phyloP scores from a whole-genome alignment of 2,329 filamentous ascomycete species.

The Hawksworthiomyces lignivorus region DNA sequence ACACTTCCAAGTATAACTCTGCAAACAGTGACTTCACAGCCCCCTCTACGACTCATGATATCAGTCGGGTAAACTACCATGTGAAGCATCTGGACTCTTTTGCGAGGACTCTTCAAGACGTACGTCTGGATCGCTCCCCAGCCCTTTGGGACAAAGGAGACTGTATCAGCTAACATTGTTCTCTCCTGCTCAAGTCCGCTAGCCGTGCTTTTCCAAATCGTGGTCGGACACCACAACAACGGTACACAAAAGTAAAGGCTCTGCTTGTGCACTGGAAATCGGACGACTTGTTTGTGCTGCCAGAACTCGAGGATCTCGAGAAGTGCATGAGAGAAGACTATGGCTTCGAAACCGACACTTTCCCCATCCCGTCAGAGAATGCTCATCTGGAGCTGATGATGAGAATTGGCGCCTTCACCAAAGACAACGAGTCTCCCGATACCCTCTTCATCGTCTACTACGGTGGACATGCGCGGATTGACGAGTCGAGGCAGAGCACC shows the following conservation, averaged over 20 bases:
- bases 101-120: conserved; percentile 46
- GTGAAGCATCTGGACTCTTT: conserved; percentile 49
- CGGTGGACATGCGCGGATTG: conserved; percentile 51
- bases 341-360: conserved; percentile 49
- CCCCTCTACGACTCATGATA: conserved; percentile 45
- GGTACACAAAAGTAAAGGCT: conserved; percentile 48
- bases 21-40: conserved; percentile 30
- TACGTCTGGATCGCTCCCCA: conserved; percentile 23
- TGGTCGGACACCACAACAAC: conserved; percentile 41
- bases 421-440: conserved; percentile 43
- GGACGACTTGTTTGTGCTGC: conserved; percentile 51
- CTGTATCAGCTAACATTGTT: not conserved
- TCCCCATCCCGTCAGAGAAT: conserved; percentile 50
- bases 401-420: conserved; percentile 48
- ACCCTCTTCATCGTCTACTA: conserved; percentile 53
- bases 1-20: conserved; percentile 36
- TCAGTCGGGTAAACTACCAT: conserved; percentile 50
- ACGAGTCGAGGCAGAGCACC: conserved; percentile 51
- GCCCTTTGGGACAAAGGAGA: not conserved
- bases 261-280: conserved; percentile 50
- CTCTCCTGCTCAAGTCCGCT: conserved; percentile 35
- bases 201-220: conserved; percentile 49
- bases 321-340: conserved; percentile 48
- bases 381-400: conserved; percentile 52
- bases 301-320: conserved; percentile 49